Conservation (phyloP, 257 asterid genomes). For the Perilla frutescens region DNA sequence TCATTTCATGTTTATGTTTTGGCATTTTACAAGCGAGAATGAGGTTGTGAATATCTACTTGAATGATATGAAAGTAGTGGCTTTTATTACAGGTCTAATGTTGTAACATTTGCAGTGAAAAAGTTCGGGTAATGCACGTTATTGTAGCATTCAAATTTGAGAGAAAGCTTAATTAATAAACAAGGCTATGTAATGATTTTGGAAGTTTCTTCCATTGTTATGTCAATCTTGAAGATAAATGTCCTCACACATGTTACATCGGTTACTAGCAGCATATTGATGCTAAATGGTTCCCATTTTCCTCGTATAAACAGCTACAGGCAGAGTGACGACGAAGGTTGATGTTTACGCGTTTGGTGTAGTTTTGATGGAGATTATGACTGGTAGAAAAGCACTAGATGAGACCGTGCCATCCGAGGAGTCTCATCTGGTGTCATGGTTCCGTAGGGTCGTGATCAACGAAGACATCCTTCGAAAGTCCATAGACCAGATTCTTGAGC, state of each 20-base stretch:
- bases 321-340: constrained; percentile 87
- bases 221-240: too few relatives aligned
- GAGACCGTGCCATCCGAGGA: constrained; percentile 77
- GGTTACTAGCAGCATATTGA: background rate
- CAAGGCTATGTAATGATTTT: background rate
- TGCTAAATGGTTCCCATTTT: background rate
- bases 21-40: too few relatives aligned
- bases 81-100: background rate
- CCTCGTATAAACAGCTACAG: constrained; percentile 68
- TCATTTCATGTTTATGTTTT: too few relatives aligned
- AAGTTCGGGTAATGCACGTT: too few relatives aligned
- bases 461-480: constrained; percentile 68
- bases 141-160: too few relatives aligned
- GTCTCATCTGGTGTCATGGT: constrained; percentile 89
- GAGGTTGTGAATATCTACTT: too few relatives aligned
- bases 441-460: constrained; percentile 79
- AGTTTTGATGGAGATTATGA: constrained; percentile 80
- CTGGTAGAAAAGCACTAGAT: constrained; percentile 82
- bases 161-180: too few relatives aligned
- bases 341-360: constrained; percentile 93
- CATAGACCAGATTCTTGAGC: constrained; percentile 67
- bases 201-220: background rate
- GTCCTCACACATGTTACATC: too few relatives aligned
- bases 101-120: too few relatives aligned
- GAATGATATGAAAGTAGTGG: background rate